Percentiles rank a stretch among this genome's conserved stretches.
Conservation (phyloP, 345 rosid genomes). For the Acer campestre region DNA sequence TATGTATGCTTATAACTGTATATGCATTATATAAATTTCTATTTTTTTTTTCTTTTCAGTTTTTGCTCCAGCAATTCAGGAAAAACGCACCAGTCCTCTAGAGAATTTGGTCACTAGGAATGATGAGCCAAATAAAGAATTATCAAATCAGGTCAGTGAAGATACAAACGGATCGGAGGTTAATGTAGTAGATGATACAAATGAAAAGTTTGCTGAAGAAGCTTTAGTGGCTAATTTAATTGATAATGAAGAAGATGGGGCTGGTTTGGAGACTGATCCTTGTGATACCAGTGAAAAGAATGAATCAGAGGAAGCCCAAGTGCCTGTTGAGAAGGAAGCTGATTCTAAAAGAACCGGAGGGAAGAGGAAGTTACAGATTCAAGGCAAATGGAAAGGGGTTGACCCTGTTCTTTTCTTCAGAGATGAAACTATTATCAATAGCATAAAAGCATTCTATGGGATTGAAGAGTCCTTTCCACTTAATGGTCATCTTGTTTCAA, state of each 20-base stretch:
- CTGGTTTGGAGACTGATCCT: slow-evolving; percentile 32
- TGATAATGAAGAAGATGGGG: slow-evolving; percentile 33
- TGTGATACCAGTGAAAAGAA: slow-evolving; percentile 32
- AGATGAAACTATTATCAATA: slow-evolving; percentile 63
- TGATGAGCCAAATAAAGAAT: slow-evolving; percentile 32
- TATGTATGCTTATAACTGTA: background rate
- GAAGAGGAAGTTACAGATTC: slow-evolving; percentile 85
- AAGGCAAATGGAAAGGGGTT: slow-evolving; percentile 93
- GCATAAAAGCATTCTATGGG: slow-evolving; percentile 81
- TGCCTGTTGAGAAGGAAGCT: slow-evolving; percentile 36
- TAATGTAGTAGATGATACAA: slow-evolving; percentile 33
- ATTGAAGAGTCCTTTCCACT: slow-evolving; percentile 77
- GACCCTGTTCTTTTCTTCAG: slow-evolving; percentile 86
- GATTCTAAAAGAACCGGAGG: slow-evolving; percentile 43
- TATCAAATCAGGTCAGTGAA: slow-evolving; percentile 33
- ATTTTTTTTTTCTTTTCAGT: slow-evolving; percentile 1
- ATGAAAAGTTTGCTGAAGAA: slow-evolving; percentile 39
- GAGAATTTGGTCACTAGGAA: slow-evolving; percentile 25
- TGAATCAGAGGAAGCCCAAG: slow-evolving; percentile 36
- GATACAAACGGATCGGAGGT: slow-evolving; percentile 32
- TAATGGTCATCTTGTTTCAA: slow-evolving; percentile 69
- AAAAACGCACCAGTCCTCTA: slow-evolving; percentile 32
- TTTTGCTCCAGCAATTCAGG: slow-evolving; percentile 45
- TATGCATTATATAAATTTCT: background rate
- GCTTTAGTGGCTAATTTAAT: slow-evolving; percentile 42